Conservation (phyloP, 805 yeast species). For the Kodamaea laetipori region DNA sequence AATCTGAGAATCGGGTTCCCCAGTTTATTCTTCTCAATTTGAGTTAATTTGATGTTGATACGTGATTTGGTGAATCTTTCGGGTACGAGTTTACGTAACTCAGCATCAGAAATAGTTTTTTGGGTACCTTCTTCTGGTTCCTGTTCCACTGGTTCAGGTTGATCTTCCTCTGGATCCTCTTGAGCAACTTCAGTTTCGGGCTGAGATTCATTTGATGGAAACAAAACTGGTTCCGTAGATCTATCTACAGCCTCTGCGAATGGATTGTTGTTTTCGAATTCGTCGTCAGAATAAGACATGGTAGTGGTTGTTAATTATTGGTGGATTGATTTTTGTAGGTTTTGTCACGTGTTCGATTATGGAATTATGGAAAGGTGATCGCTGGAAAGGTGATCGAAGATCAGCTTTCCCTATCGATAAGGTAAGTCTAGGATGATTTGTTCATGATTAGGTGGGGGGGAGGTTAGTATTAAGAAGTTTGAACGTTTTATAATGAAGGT, state of each 20-base stretch:
- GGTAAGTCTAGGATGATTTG: background rate
- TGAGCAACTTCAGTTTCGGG: too few species aligned
- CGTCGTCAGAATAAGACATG: slow-evolving; percentile 19
- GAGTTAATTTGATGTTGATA: slow-evolving; percentile 59
- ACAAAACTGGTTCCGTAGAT: background rate
- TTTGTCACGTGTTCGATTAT: background rate
- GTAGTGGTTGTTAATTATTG: background rate
- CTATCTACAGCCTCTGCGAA: slow-evolving; percentile 35
- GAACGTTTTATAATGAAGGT: too few species aligned
- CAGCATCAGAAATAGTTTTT: slow-evolving; percentile 36
- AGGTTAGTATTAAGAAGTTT: too few species aligned
- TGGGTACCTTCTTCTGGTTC: background rate
- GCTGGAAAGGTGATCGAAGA: too few species aligned
- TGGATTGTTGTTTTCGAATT: slow-evolving; percentile 47
- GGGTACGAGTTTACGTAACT: slow-evolving; percentile 49
- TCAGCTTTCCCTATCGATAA: too few species aligned
- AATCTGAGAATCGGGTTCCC: slow-evolving; percentile 81
- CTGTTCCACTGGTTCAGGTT: background rate
- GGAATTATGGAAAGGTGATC: background rate
- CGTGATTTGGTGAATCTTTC: slow-evolving; percentile 49
- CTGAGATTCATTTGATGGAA: background rate
- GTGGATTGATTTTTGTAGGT: background rate
- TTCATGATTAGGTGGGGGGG: too few species aligned
- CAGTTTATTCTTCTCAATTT: slow-evolving; percentile 68
- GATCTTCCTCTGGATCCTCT: background rate